phyloP scores from a whole-genome alignment of 371 early-diverging fungal genomes.

The Mortierella sp. region DNA sequence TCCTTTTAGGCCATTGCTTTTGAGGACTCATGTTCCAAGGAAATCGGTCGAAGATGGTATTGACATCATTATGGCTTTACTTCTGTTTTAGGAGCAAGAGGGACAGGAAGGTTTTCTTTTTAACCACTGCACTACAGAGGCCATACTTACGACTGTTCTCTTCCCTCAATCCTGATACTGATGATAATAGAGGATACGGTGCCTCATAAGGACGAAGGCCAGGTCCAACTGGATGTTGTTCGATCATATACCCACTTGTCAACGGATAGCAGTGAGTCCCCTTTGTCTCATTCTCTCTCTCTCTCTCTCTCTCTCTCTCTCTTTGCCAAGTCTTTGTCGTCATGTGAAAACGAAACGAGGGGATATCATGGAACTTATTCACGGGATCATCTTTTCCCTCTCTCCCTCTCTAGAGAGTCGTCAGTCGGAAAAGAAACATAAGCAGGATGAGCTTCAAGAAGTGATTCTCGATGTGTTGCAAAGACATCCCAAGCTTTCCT shows the following conservation, averaged over 20 bases:
- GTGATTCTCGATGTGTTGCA: constrained; percentile 65
- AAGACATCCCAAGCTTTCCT: constrained; percentile 67
- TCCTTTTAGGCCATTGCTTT: constrained; percentile 59
- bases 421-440: constrained; percentile 48
- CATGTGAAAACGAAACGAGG: constrained; percentile 1
- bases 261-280: constrained; percentile 31
- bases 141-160: no score
- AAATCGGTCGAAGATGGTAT: not conserved
- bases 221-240: constrained; percentile 62
- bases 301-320: constrained; percentile 1
- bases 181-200: not conserved
- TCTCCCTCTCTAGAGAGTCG: constrained; percentile 37
- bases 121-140: no score
- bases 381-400: constrained; percentile 3
- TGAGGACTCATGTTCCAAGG: constrained; percentile 51
- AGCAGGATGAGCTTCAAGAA: constrained; percentile 57
- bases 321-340: constrained; percentile 35
- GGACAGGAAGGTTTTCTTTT: no score
- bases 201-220: constrained; percentile 61
- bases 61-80: no score
- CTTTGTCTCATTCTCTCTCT: not conserved
- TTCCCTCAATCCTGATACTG: no score
- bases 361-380: not conserved
- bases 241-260: constrained; percentile 61
- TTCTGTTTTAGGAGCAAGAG: no score